Percentiles rank a stretch among this genome's conserved stretches.
These are phyloP conservation scores for Calocybe indica DNA, from an alignment of 768 basidiomycete species.

Conservation along the genomic window DNA sequence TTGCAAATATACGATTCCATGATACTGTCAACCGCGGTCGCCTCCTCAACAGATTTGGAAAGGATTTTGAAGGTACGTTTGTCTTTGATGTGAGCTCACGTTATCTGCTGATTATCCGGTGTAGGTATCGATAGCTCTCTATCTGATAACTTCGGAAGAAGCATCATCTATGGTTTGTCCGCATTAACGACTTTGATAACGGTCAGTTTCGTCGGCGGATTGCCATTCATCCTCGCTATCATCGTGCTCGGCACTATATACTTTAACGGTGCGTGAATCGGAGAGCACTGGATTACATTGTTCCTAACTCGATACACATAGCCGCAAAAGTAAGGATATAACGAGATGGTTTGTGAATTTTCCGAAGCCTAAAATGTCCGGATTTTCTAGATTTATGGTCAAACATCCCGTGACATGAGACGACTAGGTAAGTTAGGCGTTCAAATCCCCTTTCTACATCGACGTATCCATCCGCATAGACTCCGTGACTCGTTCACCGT, in stretches of 20 bases:
- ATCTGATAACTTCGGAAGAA: conserved; percentile 82
- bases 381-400: conserved; percentile 41
- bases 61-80: conserved; percentile 74
- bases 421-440: conserved; percentile 47
- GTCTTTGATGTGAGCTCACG: conserved; percentile 1
- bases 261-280: conserved; percentile 51
- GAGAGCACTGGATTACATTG: not conserved
- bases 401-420: conserved; percentile 84
- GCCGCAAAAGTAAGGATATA: conserved; percentile 28
- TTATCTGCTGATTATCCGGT: conserved; percentile 4
- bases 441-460: not conserved
- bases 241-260: conserved; percentile 55
- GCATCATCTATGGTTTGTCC: conserved; percentile 64
- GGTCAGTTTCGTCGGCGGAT: conserved; percentile 74
- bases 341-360: not conserved
- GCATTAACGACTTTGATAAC: conserved; percentile 67
- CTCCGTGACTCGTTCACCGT: conserved; percentile 31
- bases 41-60: conserved; percentile 78
- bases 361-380: conserved; percentile 1
- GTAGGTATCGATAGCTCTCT: conserved; percentile 76
- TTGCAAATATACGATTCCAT: conserved; percentile 88
- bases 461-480: conserved; percentile 14
- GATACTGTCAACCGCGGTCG: conserved; percentile 88
- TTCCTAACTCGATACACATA: conserved; percentile 6
- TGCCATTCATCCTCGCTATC: conserved; percentile 63